Evolutionary conservation across 2,329 filamentous ascomycete species (phyloP).

Genomic region (Penicillium sp.): DNA sequence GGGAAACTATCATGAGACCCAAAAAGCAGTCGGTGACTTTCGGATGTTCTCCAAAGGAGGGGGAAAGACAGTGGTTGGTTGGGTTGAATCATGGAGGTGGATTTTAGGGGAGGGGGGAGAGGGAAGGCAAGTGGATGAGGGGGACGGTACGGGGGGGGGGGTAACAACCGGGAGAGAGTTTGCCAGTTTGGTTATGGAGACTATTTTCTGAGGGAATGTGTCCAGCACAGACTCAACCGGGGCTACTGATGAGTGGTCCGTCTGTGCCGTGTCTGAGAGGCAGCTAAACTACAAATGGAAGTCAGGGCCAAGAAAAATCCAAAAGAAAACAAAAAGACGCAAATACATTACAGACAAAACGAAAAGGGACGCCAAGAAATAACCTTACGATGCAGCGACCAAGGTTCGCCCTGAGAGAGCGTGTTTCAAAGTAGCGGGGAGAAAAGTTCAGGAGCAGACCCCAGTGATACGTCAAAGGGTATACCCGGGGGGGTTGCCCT

Average conservation of each 20-base stretch:
- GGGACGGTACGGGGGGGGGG: neutral
- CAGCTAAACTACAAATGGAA: constrained; percentile 6
- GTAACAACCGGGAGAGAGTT: too few species aligned
- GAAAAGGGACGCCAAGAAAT: constrained; percentile 34
- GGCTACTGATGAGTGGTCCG: constrained; percentile 21
- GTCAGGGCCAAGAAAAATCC: constrained; percentile 3
- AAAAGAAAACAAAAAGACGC: constrained; percentile 7
- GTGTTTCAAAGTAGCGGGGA: constrained; percentile 43
- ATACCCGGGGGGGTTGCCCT: constrained; percentile 26
- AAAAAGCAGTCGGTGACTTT: constrained; percentile 30
- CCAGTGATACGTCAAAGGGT: constrained; percentile 40
- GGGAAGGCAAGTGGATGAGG: neutral
- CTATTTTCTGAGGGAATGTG: constrained; percentile 25
- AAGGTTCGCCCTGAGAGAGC: constrained; percentile 35
- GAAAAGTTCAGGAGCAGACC: constrained; percentile 24
- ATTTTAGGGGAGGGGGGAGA: neutral
- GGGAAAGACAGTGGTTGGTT: neutral
- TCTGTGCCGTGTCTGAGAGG: constrained; percentile 28
- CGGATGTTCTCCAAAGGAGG: constrained; percentile 14
- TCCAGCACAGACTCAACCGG: constrained; percentile 17
- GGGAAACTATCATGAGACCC: constrained; percentile 29
- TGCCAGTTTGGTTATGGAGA: neutral
- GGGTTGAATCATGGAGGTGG: neutral
- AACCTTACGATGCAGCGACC: constrained; percentile 36
- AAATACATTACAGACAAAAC: constrained; percentile 10